Conservation (phyloP, 257 asterid genomes). For the Henckelia pumila region DNA sequence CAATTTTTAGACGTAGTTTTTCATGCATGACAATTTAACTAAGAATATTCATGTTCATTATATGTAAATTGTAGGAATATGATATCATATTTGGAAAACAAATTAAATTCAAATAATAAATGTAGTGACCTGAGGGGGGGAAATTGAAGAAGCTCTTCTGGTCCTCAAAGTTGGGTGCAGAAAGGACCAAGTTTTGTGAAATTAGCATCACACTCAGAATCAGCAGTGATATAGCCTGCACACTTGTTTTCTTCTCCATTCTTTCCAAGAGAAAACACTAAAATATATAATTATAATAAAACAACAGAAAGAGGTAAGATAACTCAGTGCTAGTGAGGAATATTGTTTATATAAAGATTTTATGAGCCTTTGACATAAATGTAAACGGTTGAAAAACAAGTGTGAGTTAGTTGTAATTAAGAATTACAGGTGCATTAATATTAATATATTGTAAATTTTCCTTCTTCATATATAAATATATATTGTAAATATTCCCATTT, state of each 20-base stretch:
- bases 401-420: not conserved
- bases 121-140: not conserved
- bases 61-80: too few relatives aligned
- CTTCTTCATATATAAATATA: too few relatives aligned
- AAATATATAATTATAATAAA: too few relatives aligned
- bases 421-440: not conserved
- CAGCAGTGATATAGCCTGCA: not conserved
- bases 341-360: not conserved
- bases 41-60: too few relatives aligned
- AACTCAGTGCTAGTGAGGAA: not conserved
- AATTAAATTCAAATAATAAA: not conserved
- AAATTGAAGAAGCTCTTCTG: not conserved
- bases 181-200: not conserved
- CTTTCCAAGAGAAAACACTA: not conserved
- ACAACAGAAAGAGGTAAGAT: not conserved
- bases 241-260: not conserved
- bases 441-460: not conserved
- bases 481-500: too few relatives aligned
- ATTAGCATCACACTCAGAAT: not conserved
- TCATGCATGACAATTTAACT: too few relatives aligned
- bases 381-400: not conserved
- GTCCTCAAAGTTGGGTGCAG: not conserved
- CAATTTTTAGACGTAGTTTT: too few relatives aligned
- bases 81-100: not conserved
- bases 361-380: not conserved